Conservation (phyloP, 176 grass and related monocot species). For the Saccharum officinarum region DNA sequence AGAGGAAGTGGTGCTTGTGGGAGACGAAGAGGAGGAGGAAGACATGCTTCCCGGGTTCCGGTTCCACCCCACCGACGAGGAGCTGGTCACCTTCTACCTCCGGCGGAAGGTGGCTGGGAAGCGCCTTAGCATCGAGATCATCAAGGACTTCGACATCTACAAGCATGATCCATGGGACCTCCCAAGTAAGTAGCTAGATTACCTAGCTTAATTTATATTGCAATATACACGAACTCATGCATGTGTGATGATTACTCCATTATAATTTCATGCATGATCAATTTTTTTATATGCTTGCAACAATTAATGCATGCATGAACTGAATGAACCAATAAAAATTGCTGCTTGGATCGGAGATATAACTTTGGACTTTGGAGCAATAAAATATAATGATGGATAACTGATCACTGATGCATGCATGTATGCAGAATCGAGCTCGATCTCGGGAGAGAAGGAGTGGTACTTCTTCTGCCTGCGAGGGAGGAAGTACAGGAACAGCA, state of each 20-base stretch:
- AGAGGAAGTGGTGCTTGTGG: conserved; percentile 13
- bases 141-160: conserved; percentile 81
- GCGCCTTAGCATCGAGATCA: conserved; percentile 72
- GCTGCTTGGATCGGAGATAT: too few species aligned
- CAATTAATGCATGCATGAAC: not conserved
- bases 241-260: not conserved
- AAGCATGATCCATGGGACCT: conserved; percentile 79
- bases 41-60: conserved; percentile 70
- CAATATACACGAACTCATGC: not conserved
- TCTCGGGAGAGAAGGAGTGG: conserved; percentile 67
- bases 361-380: not conserved
- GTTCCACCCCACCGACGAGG: conserved; percentile 89
- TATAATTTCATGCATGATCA: not conserved
- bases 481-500: conserved; percentile 89
- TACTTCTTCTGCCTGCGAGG: conserved; percentile 86
- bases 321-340: not conserved
- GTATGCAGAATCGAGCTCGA: conserved; percentile 45
- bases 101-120: conserved; percentile 73
- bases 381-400: not conserved
- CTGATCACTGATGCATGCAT: not conserved
- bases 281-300: not conserved
- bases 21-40: conserved; percentile 45
- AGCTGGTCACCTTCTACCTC: conserved; percentile 85
- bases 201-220: not conserved
- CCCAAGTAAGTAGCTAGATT: conserved; percentile 46